Base-by-base conservation (phyloP, 73 alveolate genomes). In the Breviolum minutum region DNA sequence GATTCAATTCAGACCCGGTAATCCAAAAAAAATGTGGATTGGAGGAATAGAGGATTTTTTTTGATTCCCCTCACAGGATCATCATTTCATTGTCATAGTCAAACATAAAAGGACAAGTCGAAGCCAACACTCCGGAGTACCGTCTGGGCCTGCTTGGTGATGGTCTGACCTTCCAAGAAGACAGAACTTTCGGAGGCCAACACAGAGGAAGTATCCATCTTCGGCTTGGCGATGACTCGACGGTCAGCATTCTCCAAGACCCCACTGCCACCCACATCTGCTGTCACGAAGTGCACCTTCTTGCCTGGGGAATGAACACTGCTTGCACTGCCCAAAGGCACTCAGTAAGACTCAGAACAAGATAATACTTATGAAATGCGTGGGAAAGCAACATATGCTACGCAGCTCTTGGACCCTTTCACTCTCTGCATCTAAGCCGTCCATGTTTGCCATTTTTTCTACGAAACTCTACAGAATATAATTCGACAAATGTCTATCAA, bases 231-330 rank as follows among this genome's bases (percentile, higher is more conserved):
- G n/a, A 66, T 86, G 71, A 89, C 96, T 17, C 81, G 66, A 54
- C 63, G 66, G 14, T 27, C 24, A 8, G 70, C 60, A 62, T 32
- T 74, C 70, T 66, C 96, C 96, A 89, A 24, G 13, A 66, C 24
- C 62, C 96, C 96, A 71, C 96, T 89, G 86, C 96, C 96, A 63
- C 96, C 96, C 26, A 69, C 96, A 32, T 89, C 96, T 19, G 86
- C 77, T 11, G 96, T 89, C n/a, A 89, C 96, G 63, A 89, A 89
- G 85, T 74, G 96, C 54, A 89, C 96, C 20, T 70, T 30, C 29
- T 30, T 89, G 63, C 86, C 86, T 54, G 27, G 66, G 66, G 27
- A 16, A 63, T 7, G 54, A 64, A 73, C 12, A 40, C 82, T 40
- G 54, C 3, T 40, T 40, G 54, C 54, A 40, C 54, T 40, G 54